Conservation (phyloP, 2,329 filamentous ascomycete genomes). For the Scedosporium aurantiacum region DNA sequence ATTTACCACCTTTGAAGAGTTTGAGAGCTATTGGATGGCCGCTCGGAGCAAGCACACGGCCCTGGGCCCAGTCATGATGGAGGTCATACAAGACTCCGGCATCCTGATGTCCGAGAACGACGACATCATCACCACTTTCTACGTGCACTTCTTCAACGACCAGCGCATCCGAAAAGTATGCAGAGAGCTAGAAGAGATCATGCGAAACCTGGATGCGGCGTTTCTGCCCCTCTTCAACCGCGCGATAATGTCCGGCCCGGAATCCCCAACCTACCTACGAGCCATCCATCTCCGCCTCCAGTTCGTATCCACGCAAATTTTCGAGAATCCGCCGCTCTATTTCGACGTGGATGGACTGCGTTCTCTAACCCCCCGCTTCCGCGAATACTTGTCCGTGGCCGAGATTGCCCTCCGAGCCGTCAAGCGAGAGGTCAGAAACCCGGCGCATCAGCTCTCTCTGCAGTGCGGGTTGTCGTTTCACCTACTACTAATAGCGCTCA, state of each 20-base stretch:
- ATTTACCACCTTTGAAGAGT: conserved; percentile 15
- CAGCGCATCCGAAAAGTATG: conserved; percentile 12
- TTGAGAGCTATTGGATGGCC: conserved; percentile 13
- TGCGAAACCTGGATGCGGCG: conserved; percentile 15
- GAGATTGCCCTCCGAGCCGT: conserved; percentile 12
- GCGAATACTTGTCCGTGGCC: conserved; percentile 22
- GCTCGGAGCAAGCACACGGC: conserved; percentile 10
- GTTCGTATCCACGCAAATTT: conserved; percentile 16
- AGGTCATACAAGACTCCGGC: conserved; percentile 11
- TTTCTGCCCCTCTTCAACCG: conserved; percentile 22
- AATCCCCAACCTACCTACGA: conserved; percentile 17
- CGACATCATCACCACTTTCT: conserved; percentile 10
- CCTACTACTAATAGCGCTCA: conserved; percentile 15
- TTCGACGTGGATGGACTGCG: conserved; percentile 12
- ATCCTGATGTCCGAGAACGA: conserved; percentile 8
- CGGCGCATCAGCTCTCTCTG: conserved; percentile 16
- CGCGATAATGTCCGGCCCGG: conserved; percentile 15
- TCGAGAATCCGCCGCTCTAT: conserved; percentile 18
- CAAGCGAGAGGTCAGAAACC: conserved; percentile 11
- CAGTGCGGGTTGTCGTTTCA: conserved; percentile 18
- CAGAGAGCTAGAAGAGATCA: conserved; percentile 5
- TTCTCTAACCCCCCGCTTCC: conserved; percentile 17
- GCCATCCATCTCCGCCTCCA: conserved; percentile 23
- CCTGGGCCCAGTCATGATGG: conserved; percentile 12
- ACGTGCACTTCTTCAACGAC: conserved; percentile 10